Evolutionary conservation across 805 yeast genomes (phyloP).

Genomic region (Candida xiaguanensis): DNA sequence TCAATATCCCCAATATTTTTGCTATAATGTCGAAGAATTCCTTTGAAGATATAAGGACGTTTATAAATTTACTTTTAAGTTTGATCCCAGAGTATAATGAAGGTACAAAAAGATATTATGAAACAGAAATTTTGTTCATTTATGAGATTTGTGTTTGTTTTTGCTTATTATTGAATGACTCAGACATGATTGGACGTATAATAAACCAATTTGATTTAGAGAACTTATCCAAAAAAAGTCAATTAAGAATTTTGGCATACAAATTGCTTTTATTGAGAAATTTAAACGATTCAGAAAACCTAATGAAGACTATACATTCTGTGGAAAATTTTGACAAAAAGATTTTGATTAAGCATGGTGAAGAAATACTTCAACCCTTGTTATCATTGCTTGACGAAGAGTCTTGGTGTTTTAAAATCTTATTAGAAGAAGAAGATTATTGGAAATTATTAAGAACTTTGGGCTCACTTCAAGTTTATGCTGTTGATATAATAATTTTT

Average conservation of each 20-base stretch:
- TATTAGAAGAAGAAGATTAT: slow-evolving; percentile 38
- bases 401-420: slow-evolving; percentile 37
- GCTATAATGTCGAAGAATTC: slow-evolving; percentile 42
- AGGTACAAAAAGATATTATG: slow-evolving; percentile 38
- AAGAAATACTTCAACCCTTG: slow-evolving; percentile 43
- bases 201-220: slow-evolving; percentile 9
- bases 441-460: slow-evolving; percentile 54
- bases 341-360: slow-evolving; percentile 42
- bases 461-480: slow-evolving; percentile 42
- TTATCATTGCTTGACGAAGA: slow-evolving; percentile 45
- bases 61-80: slow-evolving; percentile 24
- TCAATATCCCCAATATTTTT: slow-evolving; percentile 57
- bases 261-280: slow-evolving; percentile 45
- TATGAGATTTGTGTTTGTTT: slow-evolving; percentile 42
- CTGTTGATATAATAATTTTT: slow-evolving; percentile 45
- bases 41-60: slow-evolving; percentile 30
- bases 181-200: slow-evolving; percentile 16
- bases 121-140: slow-evolving; percentile 46
- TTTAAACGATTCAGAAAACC: slow-evolving; percentile 17
- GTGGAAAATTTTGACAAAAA: slow-evolving; percentile 35
- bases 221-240: slow-evolving; percentile 26
- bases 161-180: slow-evolving; percentile 26
- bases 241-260: slow-evolving; percentile 49
- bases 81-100: slow-evolving; percentile 24
- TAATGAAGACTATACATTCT: slow-evolving; percentile 9